Percentiles rank a stretch among this genome's conserved stretches.
Conservation (phyloP, 768 basidiomycete species). For the Hydnomerulius pinastri region DNA sequence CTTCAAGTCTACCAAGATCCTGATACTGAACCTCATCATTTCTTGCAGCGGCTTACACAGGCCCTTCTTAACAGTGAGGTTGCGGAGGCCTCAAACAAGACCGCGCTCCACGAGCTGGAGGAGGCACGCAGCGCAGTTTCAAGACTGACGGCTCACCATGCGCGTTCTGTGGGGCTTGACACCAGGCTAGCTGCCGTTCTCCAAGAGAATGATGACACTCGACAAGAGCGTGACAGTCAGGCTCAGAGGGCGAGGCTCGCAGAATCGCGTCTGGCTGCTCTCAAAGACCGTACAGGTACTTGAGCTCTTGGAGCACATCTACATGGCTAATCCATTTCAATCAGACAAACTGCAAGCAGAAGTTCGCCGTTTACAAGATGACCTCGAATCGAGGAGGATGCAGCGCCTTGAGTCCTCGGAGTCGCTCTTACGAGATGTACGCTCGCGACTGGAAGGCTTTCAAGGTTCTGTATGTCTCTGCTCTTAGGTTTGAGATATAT, state of each 20-base stretch:
- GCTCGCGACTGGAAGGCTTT: conserved; percentile 59
- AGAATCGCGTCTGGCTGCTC: conserved; percentile 62
- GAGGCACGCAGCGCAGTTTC: conserved; percentile 68
- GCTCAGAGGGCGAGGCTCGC: conserved; percentile 65
- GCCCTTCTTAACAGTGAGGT: conserved; percentile 82
- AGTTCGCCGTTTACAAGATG: conserved; percentile 61
- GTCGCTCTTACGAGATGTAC: conserved; percentile 65
- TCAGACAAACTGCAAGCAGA: conserved; percentile 72
- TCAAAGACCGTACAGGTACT: conserved; percentile 70
- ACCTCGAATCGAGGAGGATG: conserved; percentile 59
- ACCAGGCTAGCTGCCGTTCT: conserved; percentile 60
- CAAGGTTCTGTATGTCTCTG: conserved; percentile 51
- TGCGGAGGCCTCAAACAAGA: conserved; percentile 76
- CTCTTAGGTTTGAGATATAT: not conserved
- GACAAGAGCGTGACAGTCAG: conserved; percentile 78
- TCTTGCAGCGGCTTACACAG: conserved; percentile 67
- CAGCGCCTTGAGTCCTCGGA: conserved; percentile 69
- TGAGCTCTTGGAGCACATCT: not conserved
- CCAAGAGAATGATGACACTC: conserved; percentile 81
- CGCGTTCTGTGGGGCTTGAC: conserved; percentile 72
- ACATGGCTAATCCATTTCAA: conserved; percentile 1
- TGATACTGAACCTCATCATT: conserved; percentile 4
- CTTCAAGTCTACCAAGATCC: not conserved
- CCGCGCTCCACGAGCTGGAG: conserved; percentile 70
- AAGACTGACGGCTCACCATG: conserved; percentile 67